Evolutionary conservation across 2,329 filamentous ascomycete genomes (phyloP).

Genomic region (Xylaria multiplex): DNA sequence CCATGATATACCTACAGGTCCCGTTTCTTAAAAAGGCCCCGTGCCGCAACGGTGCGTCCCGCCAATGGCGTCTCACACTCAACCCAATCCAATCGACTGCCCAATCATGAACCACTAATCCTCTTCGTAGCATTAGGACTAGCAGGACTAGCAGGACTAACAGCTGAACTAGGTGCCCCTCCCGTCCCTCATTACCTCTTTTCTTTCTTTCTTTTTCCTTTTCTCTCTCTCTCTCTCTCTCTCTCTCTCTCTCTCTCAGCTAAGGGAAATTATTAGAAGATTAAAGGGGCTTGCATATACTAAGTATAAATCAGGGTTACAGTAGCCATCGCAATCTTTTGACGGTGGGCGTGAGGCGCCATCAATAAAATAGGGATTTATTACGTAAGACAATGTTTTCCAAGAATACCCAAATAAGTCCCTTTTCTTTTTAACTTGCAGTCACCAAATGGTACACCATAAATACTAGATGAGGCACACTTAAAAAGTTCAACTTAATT

Average conservation of each 20-base stretch:
- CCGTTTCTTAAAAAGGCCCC: constrained; percentile 2
- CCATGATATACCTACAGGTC: not conserved
- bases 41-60: constrained; percentile 31
- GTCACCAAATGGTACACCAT: not conserved
- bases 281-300: constrained; percentile 10
- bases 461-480: not conserved
- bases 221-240: no score
- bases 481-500: not conserved
- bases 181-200: not conserved
- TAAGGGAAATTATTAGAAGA: not conserved
- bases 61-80: not conserved
- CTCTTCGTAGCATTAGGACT: not conserved
- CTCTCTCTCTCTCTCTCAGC: not conserved
- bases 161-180: constrained; percentile 15
- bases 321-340: not conserved
- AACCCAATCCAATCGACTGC: not conserved
- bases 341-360: not conserved
- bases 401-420: not conserved
- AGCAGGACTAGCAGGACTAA: not conserved
- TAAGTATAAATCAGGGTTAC: not conserved
- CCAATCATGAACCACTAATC: constrained; percentile 7
- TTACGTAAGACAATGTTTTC: not conserved
- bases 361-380: not conserved
- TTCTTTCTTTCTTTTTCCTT: not conserved
- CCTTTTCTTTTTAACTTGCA: not conserved